Base-by-base conservation (phyloP, 345 rosid genomes). In the Gossypium arboreum region DNA sequence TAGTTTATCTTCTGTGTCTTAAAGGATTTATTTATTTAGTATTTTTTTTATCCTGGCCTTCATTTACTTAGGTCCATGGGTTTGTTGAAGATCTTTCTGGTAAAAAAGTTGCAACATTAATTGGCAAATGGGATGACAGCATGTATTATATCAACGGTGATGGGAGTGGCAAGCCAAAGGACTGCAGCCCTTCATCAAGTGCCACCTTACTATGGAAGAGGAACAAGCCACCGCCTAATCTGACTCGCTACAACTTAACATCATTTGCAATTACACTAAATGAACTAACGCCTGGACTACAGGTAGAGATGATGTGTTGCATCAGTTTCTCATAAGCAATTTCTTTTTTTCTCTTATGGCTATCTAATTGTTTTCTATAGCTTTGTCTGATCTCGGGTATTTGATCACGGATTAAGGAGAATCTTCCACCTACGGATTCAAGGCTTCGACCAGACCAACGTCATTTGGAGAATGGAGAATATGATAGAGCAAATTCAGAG, bases 111-210 rank as follows among this genome's bases (percentile, higher is more conserved):
- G 97, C 97, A 22, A 86, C 92, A 18, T 29, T 96, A 68, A 86
- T 81, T 81, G 99, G 99, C 81, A 96, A 92, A 83, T 96, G 99
- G 99, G 91, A 93, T 78, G 98, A 96, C 79, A 87, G 93, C 75
- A 85, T 96, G 81, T 83, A 88, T 79, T 90, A 90, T 83, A 71
- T 80, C 22, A 56, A 64, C 15, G 89, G 86, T 66, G 97, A 89
- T 62, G 90, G 84, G 68, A 74, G 44, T 72, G 84, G 90, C 82
- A 90, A 85, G 78, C 65, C 83, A 7, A 90, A 85, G 88, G 92
- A 87, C 68, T 78, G 83, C 73, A 79, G 68, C 77, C 74, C 85
- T 55, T 27, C 64, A 25, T 81, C 93, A 29, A 82, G 87, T 82
- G 87, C 88, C 61, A 76, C 82, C 66, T 86, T 93, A 79, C 85